A percentile compares a stretch with the other conserved stretches of the same genome.
Conservation (phyloP, 225 moss, liverwort and hornwort genomes). For the Physcomitrium patens region DNA sequence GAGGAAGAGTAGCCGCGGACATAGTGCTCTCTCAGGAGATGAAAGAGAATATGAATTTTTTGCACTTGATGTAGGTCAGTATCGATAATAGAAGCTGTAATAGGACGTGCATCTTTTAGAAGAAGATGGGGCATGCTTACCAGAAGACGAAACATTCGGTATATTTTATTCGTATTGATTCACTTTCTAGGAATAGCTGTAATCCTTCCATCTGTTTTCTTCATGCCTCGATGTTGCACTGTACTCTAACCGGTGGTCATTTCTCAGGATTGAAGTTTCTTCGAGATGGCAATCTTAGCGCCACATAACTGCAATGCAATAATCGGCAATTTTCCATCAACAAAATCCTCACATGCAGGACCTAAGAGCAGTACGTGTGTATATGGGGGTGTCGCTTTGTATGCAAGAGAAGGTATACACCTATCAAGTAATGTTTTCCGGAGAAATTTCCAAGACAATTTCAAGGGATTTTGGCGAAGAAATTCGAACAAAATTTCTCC, state of each 20-base stretch:
- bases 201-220: conserved; percentile 19
- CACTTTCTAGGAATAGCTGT: conserved; percentile 11
- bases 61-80: conserved; percentile 5
- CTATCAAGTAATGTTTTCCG: conserved; percentile 20
- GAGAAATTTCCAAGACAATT: conserved; percentile 25
- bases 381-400: conserved; percentile 22
- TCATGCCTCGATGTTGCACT: conserved; percentile 16
- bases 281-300: conserved; percentile 36
- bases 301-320: conserved; percentile 34
- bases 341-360: conserved; percentile 2
- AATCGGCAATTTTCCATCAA: conserved; percentile 27
- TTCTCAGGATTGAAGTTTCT: conserved; percentile 34
- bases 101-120: conserved; percentile 19
- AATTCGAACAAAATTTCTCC: conserved; percentile 13
- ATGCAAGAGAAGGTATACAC: conserved; percentile 23
- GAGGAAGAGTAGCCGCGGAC: conserved; percentile 4
- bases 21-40: not conserved
- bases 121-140: not conserved
- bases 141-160: conserved; percentile 13
- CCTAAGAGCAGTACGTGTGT: conserved; percentile 29
- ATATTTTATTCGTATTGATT: conserved; percentile 9
- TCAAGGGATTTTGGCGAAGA: conserved; percentile 25
- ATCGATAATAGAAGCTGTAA: conserved; percentile 8
- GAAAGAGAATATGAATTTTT: conserved; percentile 16
- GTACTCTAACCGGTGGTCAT: conserved; percentile 23